These are phyloP conservation scores for Nosema muscidifuracis DNA, from an alignment of 371 early-diverging fungal genomes.

Conservation along the genomic window DNA sequence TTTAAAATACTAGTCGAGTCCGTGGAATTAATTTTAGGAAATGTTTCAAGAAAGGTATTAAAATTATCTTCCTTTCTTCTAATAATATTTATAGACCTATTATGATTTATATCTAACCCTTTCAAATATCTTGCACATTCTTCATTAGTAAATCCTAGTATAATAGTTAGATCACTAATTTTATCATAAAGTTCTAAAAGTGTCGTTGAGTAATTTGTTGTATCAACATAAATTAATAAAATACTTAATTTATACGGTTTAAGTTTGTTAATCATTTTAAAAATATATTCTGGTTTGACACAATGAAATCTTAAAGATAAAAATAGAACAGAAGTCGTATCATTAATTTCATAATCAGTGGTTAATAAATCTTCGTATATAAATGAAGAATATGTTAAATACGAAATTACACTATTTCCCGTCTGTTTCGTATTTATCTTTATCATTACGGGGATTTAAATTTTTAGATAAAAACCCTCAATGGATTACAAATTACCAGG, in stretches of 20 bases:
- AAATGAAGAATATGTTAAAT: constrained; percentile 45
- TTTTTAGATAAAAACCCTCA: not conserved
- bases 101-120: constrained; percentile 40
- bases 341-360: constrained; percentile 55
- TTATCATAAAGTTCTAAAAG: constrained; percentile 42
- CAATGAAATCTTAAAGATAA: constrained; percentile 54
- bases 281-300: constrained; percentile 59
- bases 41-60: constrained; percentile 41
- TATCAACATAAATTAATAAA: constrained; percentile 48
- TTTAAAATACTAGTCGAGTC: constrained; percentile 28
- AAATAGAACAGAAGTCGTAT: constrained; percentile 45
- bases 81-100: constrained; percentile 33
- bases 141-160: constrained; percentile 46
- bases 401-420: constrained; percentile 47
- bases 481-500: constrained; percentile 55
- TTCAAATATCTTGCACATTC: constrained; percentile 53
- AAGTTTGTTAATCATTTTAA: constrained; percentile 44
- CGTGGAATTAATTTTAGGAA: constrained; percentile 49
- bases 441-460: constrained; percentile 47
- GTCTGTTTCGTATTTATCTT: constrained; percentile 44
- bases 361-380: constrained; percentile 34
- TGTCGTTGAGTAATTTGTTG: constrained; percentile 27
- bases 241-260: constrained; percentile 47
- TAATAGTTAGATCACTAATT: constrained; percentile 20
- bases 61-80: constrained; percentile 25